Percentiles rank a stretch among this genome's conserved stretches.
Conservation (phyloP, 345 rosid species). For the Lumnitzera racemosa region DNA sequence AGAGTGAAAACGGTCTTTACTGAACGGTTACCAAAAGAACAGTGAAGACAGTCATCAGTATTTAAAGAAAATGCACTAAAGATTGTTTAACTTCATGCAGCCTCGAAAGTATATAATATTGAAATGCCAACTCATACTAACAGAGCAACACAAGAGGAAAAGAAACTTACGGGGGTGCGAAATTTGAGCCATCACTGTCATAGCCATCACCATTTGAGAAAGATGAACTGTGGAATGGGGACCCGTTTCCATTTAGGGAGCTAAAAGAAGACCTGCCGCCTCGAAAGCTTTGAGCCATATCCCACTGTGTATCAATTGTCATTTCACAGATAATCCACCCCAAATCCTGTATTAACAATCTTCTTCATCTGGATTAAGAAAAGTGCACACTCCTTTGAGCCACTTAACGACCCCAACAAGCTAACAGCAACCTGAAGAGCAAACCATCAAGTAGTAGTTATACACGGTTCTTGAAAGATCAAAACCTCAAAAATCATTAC, state of each 20-base stretch:
- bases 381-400: neutral
- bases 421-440: too few relatives aligned
- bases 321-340: slow-evolving; percentile 14
- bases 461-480: too few relatives aligned
- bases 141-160: neutral
- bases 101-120: neutral
- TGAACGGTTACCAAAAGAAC: too few relatives aligned
- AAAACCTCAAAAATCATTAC: too few relatives aligned
- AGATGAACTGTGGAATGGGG: slow-evolving; percentile 28
- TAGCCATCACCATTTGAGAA: slow-evolving; percentile 58
- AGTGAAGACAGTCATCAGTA: too few relatives aligned
- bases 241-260: slow-evolving; percentile 36
- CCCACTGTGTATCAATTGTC: slow-evolving; percentile 26
- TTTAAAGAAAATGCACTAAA: too few relatives aligned
- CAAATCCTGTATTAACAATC: neutral
- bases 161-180: slow-evolving; percentile 44
- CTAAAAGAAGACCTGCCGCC: slow-evolving; percentile 43
- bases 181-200: slow-evolving; percentile 65
- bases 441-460: too few relatives aligned
- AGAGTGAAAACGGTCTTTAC: too few relatives aligned
- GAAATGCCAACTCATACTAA: too few relatives aligned
- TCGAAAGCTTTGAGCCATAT: slow-evolving; percentile 48
- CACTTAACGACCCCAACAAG: neutral
- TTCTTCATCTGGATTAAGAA: slow-evolving; percentile 1
- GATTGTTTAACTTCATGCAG: too few relatives aligned